Conservation (phyloP, 257 asterid species). For the Primulina huaijiensis region DNA sequence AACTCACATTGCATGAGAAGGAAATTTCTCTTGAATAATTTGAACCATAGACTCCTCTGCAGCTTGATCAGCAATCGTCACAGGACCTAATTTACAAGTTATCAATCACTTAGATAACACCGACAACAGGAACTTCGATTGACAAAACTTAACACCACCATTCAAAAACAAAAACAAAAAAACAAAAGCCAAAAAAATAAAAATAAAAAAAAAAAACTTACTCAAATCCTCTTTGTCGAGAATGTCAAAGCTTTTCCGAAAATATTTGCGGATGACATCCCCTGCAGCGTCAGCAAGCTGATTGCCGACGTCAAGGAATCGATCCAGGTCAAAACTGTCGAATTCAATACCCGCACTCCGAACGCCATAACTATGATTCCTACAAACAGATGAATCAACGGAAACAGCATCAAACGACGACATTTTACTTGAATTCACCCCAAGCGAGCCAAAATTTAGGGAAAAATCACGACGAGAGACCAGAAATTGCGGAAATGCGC, state of each 20-base stretch:
- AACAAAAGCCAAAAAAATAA: neutral
- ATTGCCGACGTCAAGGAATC: slow-evolving; percentile 59
- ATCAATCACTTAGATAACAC: slow-evolving; percentile 12
- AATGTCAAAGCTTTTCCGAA: slow-evolving; percentile 67
- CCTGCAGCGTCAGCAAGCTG: slow-evolving; percentile 89
- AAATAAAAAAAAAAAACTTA: slow-evolving; percentile 30
- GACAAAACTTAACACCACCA: neutral
- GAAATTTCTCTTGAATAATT: slow-evolving; percentile 61
- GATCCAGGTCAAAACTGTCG: slow-evolving; percentile 51
- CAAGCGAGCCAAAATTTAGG: slow-evolving; percentile 23
- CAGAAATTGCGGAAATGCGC: slow-evolving; percentile 26
- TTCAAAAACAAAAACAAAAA: neutral
- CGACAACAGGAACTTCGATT: neutral
- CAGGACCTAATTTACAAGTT: slow-evolving; percentile 63
- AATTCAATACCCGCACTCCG: slow-evolving; percentile 31
- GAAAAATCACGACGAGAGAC: slow-evolving; percentile 19
- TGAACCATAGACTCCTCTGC: slow-evolving; percentile 93
- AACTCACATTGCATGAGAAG: slow-evolving; percentile 85
- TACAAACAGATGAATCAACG: slow-evolving; percentile 31
- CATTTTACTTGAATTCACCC: slow-evolving; percentile 27
- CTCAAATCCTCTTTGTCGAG: slow-evolving; percentile 54
- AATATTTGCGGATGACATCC: slow-evolving; percentile 73
- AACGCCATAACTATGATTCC: slow-evolving; percentile 19
- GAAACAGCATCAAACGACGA: slow-evolving; percentile 17
- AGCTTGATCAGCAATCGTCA: slow-evolving; percentile 86